A percentile compares a stretch with the other conserved stretches of the same genome.
phyloP scores from a whole-genome alignment of 331 rosid genomes.

The Rosa hybrid region DNA sequence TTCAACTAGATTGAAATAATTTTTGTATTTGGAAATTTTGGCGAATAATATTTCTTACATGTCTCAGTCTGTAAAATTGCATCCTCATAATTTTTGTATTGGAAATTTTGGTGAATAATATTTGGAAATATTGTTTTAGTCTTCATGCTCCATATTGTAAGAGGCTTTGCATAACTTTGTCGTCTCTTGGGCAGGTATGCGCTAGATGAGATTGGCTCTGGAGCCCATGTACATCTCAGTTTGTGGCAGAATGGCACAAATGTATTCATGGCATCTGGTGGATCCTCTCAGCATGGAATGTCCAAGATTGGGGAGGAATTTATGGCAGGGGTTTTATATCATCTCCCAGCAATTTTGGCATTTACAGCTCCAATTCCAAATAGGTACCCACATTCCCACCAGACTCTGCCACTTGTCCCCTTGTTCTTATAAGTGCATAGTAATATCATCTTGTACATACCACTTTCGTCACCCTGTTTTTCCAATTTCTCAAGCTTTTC shows the following conservation, averaged over 20 bases:
- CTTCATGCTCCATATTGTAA: not conserved
- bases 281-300: constrained; percentile 66
- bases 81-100: too few relatives aligned
- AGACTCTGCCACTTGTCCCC: not conserved
- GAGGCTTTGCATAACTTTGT: constrained; percentile 17
- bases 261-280: constrained; percentile 68
- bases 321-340: constrained; percentile 90
- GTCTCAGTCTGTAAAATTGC: not conserved
- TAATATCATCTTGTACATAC: not conserved
- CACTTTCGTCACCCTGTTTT: not conserved
- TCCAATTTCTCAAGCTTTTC: too few relatives aligned
- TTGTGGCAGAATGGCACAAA: constrained; percentile 74
- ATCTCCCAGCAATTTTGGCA: constrained; percentile 74
- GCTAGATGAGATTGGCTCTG: constrained; percentile 85
- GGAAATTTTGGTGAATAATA: too few relatives aligned
- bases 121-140: not conserved
- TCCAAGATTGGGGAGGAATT: constrained; percentile 72
- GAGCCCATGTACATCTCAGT: constrained; percentile 89
- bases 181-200: constrained; percentile 56
- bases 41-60: not conserved
- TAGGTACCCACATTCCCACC: constrained; percentile 45
- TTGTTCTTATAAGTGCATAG: not conserved
- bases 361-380: constrained; percentile 83
- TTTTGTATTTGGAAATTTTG: not conserved
- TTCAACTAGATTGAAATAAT: not conserved